Base-by-base conservation (phyloP, 2,329 filamentous ascomycete species). In the Hypoxylon sp. region DNA sequence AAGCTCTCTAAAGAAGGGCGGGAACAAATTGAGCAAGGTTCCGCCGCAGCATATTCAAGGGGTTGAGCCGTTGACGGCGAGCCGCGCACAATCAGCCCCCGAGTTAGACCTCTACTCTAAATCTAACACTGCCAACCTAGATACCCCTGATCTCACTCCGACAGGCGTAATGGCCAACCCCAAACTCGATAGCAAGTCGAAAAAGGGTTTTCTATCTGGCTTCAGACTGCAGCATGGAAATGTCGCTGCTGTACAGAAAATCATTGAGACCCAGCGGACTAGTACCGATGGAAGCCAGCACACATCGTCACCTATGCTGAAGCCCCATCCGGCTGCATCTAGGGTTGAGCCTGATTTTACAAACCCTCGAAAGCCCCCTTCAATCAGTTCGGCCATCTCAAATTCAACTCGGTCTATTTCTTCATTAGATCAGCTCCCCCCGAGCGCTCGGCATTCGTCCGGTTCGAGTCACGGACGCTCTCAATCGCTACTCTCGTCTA, bases 11-110 rank as follows among this genome's bases (percentile, higher is more conserved):
- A 79, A 77, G 65, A 80, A 75, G 67, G 80, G 74, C 59, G 71
- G 71, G 6, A 71, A 78, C 54, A 78, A 76, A 49, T 77, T 81
- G 53, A 78, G 69, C 74, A 83, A 84, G 68, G 57, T 72, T 42
- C 74, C 78, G 45, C 72, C 74, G 45, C 70, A 66, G 16, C 62
- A 65, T 24, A 53, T 63, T 38, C 46, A 71, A n/a, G 59, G 53
- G 28, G 53, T 65, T 40, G 75, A 73, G 44, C 71, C 74, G 24
- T 68, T 79, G n/a, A 44, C 64, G 30, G 65, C 71, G 33, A 67
- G 72, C 59, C 72, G 71, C 12, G 72, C 75, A 46, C 59, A 61
- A 32, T 76, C 75, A 20, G 68, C 73, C 30, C 70, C 72, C 18
- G 65, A 76, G 33, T 52, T 76, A 49, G 70, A 73, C 14, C 45